These are phyloP conservation scores for Tetrapisispora fleetii DNA, from an alignment of 805 yeast genomes.

Conservation along the genomic window DNA sequence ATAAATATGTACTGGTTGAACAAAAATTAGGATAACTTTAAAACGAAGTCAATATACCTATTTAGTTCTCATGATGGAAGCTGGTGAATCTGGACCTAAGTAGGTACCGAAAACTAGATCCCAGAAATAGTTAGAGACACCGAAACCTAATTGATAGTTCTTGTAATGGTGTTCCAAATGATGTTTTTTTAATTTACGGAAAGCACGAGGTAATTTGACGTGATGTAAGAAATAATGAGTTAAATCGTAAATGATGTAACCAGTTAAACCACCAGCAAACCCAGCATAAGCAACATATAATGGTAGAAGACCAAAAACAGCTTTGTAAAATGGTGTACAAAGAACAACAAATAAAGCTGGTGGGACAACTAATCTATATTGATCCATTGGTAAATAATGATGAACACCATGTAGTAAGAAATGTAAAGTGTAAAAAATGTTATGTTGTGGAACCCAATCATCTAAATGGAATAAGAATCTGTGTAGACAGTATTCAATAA, in stretches of 20 bases:
- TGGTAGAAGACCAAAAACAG: constrained; percentile 71
- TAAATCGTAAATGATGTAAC: constrained; percentile 84
- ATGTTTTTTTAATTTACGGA: constrained; percentile 74
- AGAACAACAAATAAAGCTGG: constrained; percentile 72
- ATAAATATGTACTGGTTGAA: background rate
- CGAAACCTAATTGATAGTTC: constrained; percentile 93
- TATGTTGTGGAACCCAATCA: constrained; percentile 71
- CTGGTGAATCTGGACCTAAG: constrained; percentile 36
- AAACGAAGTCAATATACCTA: constrained; percentile 3
- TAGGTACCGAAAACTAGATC: constrained; percentile 83
- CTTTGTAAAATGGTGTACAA: constrained; percentile 68
- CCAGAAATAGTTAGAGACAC: constrained; percentile 93
- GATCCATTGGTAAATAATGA: constrained; percentile 97
- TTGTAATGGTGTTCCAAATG: constrained; percentile 97
- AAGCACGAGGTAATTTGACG: constrained; percentile 61
- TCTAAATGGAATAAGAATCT: constrained; percentile 92
- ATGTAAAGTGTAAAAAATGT: constrained; percentile 66
- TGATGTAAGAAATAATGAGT: constrained; percentile 95
- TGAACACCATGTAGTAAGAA: constrained; percentile 93
- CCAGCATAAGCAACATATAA: constrained; percentile 80
- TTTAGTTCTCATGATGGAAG: constrained; percentile 29
- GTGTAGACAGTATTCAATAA: constrained; percentile 80
- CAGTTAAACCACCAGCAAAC: constrained; percentile 92
- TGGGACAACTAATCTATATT: constrained; percentile 87
- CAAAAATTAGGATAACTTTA: no score